phyloP scores from a whole-genome alignment of 1,284 basidiomycete species.

The Omphalotus olearius region DNA sequence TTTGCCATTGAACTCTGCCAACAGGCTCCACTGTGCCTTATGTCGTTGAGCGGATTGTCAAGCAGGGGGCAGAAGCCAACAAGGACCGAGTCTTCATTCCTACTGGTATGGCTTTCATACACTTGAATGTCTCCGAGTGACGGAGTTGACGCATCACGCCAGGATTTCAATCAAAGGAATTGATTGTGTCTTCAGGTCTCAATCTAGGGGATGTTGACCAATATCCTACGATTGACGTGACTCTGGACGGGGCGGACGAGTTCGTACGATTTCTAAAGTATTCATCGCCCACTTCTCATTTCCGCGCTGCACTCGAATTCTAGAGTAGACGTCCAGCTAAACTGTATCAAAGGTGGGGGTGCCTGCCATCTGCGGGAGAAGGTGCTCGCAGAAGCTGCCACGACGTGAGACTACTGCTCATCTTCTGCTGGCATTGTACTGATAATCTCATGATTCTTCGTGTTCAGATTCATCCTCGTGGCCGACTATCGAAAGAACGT shows the following conservation, averaged over 20 bases:
- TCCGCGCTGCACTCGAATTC: slow-evolving; percentile 2
- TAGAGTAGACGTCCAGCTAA: slow-evolving; percentile 85
- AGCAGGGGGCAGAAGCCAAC: slow-evolving; percentile 80
- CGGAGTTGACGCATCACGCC: slow-evolving; percentile 6
- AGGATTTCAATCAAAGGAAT: slow-evolving; percentile 96
- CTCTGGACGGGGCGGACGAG: slow-evolving; percentile 98
- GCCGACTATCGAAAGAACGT: slow-evolving; percentile 96
- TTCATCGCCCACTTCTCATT: neutral
- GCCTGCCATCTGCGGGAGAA: slow-evolving; percentile 98
- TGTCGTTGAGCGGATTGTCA: slow-evolving; percentile 91
- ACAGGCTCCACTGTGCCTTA: slow-evolving; percentile 95
- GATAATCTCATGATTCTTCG: neutral
- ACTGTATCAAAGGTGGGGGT: slow-evolving; percentile 97
- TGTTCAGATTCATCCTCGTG: slow-evolving; percentile 80
- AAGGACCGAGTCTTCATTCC: slow-evolving; percentile 84
- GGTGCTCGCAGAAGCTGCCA: slow-evolving; percentile 94
- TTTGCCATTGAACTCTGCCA: slow-evolving; percentile 1
- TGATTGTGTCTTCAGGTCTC: slow-evolving; percentile 83
- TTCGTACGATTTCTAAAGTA: slow-evolving; percentile 36
- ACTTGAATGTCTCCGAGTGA: slow-evolving; percentile 1
- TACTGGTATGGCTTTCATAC: slow-evolving; percentile 51
- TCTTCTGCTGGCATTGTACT: slow-evolving; percentile 1
- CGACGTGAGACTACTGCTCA: slow-evolving; percentile 47
- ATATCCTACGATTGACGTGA: slow-evolving; percentile 89
- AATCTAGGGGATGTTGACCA: slow-evolving; percentile 91